Conservation (phyloP, 495 filamentous ascomycete species). For the Amphirosellinia nigrospora region DNA sequence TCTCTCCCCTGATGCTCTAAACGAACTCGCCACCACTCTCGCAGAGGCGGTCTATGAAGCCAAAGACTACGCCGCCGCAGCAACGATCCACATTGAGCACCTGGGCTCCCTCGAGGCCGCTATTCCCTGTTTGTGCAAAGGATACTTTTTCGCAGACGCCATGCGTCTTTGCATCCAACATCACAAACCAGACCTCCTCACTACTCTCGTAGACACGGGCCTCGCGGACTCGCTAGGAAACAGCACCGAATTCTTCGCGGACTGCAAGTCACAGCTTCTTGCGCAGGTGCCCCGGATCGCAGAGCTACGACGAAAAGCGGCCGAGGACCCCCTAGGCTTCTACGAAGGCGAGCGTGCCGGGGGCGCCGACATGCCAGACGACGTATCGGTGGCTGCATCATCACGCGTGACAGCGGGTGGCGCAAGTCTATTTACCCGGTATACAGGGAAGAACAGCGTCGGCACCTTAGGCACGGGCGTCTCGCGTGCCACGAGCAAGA, state of each 20-base stretch:
- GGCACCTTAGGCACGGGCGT: slow-evolving; percentile 71
- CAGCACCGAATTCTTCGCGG: slow-evolving; percentile 86
- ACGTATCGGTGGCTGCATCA: slow-evolving; percentile 87
- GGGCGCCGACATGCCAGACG: slow-evolving; percentile 79
- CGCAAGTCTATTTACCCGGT: slow-evolving; percentile 86
- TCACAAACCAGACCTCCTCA: slow-evolving; percentile 52
- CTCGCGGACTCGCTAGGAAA: slow-evolving; percentile 77
- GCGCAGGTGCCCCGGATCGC: slow-evolving; percentile 84
- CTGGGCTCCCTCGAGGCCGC: slow-evolving; percentile 71
- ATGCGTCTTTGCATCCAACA: slow-evolving; percentile 66
- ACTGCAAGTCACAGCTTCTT: slow-evolving; percentile 82
- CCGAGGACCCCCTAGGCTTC: slow-evolving; percentile 79
- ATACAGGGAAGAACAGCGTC: slow-evolving; percentile 71
- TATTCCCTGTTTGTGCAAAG: slow-evolving; percentile 76
- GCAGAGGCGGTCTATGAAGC: slow-evolving; percentile 75
- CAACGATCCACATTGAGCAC: slow-evolving; percentile 81
- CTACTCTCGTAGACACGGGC: slow-evolving; percentile 69
- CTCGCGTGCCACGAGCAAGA: slow-evolving; percentile 80
- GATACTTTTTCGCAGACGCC: slow-evolving; percentile 83
- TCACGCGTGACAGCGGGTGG: slow-evolving; percentile 73
- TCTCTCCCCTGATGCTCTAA: slow-evolving; percentile 61
- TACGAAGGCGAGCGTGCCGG: slow-evolving; percentile 72
- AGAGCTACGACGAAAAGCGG: slow-evolving; percentile 80
- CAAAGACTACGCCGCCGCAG: slow-evolving; percentile 81
- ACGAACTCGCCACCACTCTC: slow-evolving; percentile 68